A percentile compares a stretch with the other conserved stretches of the same genome.
phyloP scores from a whole-genome alignment of 352 stramenopile genomes.

The Phytopythium delawarense region DNA sequence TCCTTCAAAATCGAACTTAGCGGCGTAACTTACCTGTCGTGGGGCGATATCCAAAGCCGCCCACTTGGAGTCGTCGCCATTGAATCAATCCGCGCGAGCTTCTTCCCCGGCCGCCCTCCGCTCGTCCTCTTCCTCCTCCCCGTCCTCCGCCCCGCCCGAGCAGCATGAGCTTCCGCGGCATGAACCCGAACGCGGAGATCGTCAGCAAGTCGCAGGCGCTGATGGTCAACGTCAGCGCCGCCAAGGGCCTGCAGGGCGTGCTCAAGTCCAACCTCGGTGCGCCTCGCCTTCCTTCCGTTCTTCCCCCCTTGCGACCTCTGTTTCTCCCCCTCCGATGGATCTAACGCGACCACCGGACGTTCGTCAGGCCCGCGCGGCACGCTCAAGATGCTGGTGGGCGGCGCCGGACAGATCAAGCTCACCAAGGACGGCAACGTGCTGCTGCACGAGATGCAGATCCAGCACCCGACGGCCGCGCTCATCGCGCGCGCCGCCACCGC shows the following conservation, averaged over 20 bases:
- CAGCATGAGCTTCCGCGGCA: slow-evolving; percentile 70
- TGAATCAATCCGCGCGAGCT: slow-evolving; percentile 1
- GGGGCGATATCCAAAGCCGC: slow-evolving; percentile 23
- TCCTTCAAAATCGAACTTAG: not conserved
- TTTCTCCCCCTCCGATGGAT: not conserved
- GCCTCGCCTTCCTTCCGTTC: slow-evolving; percentile 4
- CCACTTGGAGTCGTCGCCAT: slow-evolving; percentile 14
- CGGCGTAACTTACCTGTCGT: not conserved
- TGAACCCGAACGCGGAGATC: slow-evolving; percentile 97
- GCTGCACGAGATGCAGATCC: slow-evolving; percentile 99
- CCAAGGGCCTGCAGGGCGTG: slow-evolving; percentile 95
- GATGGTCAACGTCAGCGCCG: slow-evolving; percentile 97
- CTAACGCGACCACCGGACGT: not conserved
- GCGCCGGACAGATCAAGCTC: slow-evolving; percentile 99
- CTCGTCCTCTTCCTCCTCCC: not conserved
- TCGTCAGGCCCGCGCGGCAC: slow-evolving; percentile 93
- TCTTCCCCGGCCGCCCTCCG: not conserved
- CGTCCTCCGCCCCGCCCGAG: not conserved
- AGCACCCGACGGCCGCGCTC: slow-evolving; percentile 97
- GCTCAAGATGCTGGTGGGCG: slow-evolving; percentile 99
- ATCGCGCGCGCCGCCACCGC: slow-evolving; percentile 98
- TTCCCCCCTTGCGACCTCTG: not conserved
- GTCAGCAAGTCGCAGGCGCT: slow-evolving; percentile 94
- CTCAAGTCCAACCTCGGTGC: slow-evolving; percentile 91
- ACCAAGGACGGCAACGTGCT: slow-evolving; percentile 99